These are phyloP conservation scores for Diaporthe citrichinensis DNA, from an alignment of 2,329 filamentous ascomycete species.

Conservation along the genomic window DNA sequence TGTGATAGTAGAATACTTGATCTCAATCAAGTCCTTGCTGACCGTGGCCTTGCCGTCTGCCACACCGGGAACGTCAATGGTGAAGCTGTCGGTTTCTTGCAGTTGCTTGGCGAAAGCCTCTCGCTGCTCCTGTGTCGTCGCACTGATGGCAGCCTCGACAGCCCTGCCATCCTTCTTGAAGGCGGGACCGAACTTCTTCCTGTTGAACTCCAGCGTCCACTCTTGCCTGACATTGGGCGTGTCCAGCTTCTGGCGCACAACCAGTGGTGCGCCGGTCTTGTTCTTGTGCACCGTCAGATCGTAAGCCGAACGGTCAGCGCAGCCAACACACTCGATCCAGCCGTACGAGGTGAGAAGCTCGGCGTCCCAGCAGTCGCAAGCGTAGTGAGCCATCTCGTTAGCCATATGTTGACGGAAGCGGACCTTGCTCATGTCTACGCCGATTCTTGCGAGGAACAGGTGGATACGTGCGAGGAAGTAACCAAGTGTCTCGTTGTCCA, in stretches of 20 bases:
- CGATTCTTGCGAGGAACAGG: slow-evolving; percentile 89
- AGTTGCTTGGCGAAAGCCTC: slow-evolving; percentile 85
- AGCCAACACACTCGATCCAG: slow-evolving; percentile 99
- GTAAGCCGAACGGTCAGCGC: slow-evolving; percentile 95
- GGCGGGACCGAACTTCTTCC: slow-evolving; percentile 94
- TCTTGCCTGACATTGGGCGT: slow-evolving; percentile 86
- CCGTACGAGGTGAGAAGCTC: slow-evolving; percentile 92
- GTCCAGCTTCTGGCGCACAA: slow-evolving; percentile 85
- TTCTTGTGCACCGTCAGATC: slow-evolving; percentile 94
- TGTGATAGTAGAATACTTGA: slow-evolving; percentile 85
- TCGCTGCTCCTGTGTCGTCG: slow-evolving; percentile 82
- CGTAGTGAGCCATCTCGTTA: slow-evolving; percentile 87
- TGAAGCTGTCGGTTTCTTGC: slow-evolving; percentile 79
- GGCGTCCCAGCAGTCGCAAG: slow-evolving; percentile 97
- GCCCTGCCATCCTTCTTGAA: slow-evolving; percentile 96
- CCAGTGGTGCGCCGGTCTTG: slow-evolving; percentile 87
- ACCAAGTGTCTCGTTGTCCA: slow-evolving; percentile 97
- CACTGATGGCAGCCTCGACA: slow-evolving; percentile 81
- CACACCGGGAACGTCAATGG: slow-evolving; percentile 78
- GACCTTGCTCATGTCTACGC: slow-evolving; percentile 88
- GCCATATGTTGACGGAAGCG: slow-evolving; percentile 98
- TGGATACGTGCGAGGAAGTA: slow-evolving; percentile 98
- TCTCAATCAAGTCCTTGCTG: slow-evolving; percentile 82
- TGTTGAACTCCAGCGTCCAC: slow-evolving; percentile 89
- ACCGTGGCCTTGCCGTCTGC: slow-evolving; percentile 83